Evolutionary conservation across 108 stramenopile genomes (phyloP).

Genomic region (Skeletonema potamos): DNA sequence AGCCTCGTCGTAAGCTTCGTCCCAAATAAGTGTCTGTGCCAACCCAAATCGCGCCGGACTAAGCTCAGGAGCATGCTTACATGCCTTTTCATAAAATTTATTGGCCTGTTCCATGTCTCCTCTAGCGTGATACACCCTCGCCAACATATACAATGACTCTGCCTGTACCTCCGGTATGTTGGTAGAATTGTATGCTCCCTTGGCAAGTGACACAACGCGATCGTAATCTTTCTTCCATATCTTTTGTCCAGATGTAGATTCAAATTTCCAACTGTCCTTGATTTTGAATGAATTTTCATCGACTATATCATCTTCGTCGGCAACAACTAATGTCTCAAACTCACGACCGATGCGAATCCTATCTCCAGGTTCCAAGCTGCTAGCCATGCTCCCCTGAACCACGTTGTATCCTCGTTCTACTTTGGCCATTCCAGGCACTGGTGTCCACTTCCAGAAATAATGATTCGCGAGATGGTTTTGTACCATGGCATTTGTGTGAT

Average conservation of each 20-base stretch:
- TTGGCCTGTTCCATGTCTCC: slow-evolving; percentile 75
- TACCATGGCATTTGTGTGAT: slow-evolving; percentile 89
- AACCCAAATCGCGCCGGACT: slow-evolving; percentile 82
- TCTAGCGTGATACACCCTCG: slow-evolving; percentile 84
- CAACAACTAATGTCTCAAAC: slow-evolving; percentile 71
- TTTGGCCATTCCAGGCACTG: slow-evolving; percentile 59
- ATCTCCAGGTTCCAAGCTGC: slow-evolving; percentile 78
- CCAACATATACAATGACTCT: slow-evolving; percentile 88
- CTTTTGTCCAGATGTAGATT: slow-evolving; percentile 67
- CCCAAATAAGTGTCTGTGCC: slow-evolving; percentile 73
- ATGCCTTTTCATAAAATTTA: slow-evolving; percentile 76
- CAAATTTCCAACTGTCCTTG: slow-evolving; percentile 71
- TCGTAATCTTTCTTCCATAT: slow-evolving; percentile 93
- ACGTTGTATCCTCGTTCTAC: slow-evolving; percentile 57
- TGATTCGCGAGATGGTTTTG: slow-evolving; percentile 96
- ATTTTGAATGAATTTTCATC: slow-evolving; percentile 57
- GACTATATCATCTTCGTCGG: slow-evolving; percentile 46
- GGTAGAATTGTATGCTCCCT: slow-evolving; percentile 81
- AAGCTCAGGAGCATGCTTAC: slow-evolving; percentile 68
- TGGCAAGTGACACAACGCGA: slow-evolving; percentile 85
- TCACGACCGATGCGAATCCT: slow-evolving; percentile 83
- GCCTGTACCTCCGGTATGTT: slow-evolving; percentile 82
- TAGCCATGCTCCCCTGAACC: slow-evolving; percentile 49
- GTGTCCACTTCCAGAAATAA: slow-evolving; percentile 94
- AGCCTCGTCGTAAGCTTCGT: slow-evolving; percentile 68